Percentiles rank a stretch among this genome's conserved stretches.
Evolutionary conservation across 352 stramenopile species (phyloP).

Genomic region (Globisporangium spinosum): DNA sequence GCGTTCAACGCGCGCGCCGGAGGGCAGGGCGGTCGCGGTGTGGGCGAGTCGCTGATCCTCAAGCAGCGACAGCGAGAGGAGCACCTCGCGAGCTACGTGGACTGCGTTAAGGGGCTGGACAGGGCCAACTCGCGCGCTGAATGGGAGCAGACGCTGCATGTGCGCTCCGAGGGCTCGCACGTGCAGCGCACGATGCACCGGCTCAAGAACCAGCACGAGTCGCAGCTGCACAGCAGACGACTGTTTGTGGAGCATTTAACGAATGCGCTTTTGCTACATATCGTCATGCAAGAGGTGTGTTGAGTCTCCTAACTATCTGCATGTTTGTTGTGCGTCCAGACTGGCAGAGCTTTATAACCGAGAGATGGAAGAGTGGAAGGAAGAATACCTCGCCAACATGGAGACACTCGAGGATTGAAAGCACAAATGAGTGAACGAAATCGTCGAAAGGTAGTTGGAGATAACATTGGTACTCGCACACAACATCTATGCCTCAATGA

Average conservation of each 20-base stretch:
- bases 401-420: slow-evolving; percentile 80
- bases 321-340: slow-evolving; percentile 22
- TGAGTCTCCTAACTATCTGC: too few species aligned
- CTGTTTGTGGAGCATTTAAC: slow-evolving; percentile 22
- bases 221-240: slow-evolving; percentile 55
- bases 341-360: slow-evolving; percentile 69
- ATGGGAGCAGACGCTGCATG: slow-evolving; percentile 63
- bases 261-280: not conserved
- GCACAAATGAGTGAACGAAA: slow-evolving; percentile 43
- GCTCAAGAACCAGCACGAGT: slow-evolving; percentile 79
- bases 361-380: slow-evolving; percentile 75
- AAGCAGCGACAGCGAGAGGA: slow-evolving; percentile 72
- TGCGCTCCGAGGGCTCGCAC: slow-evolving; percentile 47
- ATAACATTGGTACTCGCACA: not conserved
- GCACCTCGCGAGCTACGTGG: slow-evolving; percentile 44
- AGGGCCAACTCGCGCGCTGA: slow-evolving; percentile 59
- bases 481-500: not conserved
- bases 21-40: slow-evolving; percentile 34
- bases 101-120: slow-evolving; percentile 46
- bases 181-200: slow-evolving; percentile 37
- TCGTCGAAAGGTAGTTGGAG: not conserved
- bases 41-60: slow-evolving; percentile 69
- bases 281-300: too few species aligned
- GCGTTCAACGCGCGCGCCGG: slow-evolving; percentile 3
- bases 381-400: slow-evolving; percentile 57